Evolutionary conservation across 495 filamentous ascomycete genomes (phyloP), one percentile per base, ranked within the genome.

Genomic region (Xylaria venustula): DNA sequence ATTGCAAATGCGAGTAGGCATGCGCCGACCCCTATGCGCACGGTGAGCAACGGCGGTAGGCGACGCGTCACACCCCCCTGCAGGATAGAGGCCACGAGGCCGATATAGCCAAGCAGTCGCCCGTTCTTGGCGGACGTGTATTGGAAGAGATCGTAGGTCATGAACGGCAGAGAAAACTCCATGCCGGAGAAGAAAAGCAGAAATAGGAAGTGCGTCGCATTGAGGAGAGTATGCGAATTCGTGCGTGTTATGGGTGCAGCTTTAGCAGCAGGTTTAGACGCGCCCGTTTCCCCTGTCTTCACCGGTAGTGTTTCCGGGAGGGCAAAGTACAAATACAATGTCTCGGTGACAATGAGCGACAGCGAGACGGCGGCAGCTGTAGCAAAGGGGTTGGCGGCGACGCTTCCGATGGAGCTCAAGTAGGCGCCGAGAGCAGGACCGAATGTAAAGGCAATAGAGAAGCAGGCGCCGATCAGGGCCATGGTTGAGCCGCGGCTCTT

Each of bases 181-280:
- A 99, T 89, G 52, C 94, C 94, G 22, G 90, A 94, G 75, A 99
- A 99, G 65, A 96, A 96, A 9, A 99, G 86, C 55, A 99, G 85
- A 76, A 99, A 99, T 45, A 87, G 71, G 68, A 99, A 85, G 71
- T 99, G 94, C 0, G 92, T 85, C 7, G 87, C 70, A 70, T 97
- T 97, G 37, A 99, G 84, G n/a, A 96, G 66, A 22, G 84, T 74
- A 44, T 91, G 90, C 12, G 87, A 89, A 73, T 97, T 97, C 1
- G 90, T 94, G 55, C 89, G 79, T 40, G 70, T 73, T 7, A 71
- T 48, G 1, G 69, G 56, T 6, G 60, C 46, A 0, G 74, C 44
- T 42, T 22, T 11, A 8, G 56, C 30, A 17, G 63, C 53, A 7
- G 48, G 64, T 17, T 72, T 72, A 4, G 58, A 63, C 19, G 65